Conservation (phyloP, 1,139 yeast genomes). For the Nakaseomyces bracarensis region DNA sequence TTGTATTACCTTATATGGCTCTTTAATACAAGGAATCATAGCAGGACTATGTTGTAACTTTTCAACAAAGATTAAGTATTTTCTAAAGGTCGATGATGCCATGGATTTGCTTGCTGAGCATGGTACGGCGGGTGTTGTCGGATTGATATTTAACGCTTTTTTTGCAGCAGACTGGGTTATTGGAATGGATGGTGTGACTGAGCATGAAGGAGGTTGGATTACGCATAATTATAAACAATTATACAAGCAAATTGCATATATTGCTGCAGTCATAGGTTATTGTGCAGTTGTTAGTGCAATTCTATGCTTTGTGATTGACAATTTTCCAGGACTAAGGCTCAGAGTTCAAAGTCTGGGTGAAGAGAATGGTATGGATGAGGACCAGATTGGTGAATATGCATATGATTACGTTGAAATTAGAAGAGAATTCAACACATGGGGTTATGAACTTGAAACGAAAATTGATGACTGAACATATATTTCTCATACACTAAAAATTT, state of each 20-base stretch:
- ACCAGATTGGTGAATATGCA: constrained; percentile 96
- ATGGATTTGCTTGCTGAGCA: constrained; percentile 96
- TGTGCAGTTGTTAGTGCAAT: constrained; percentile 70
- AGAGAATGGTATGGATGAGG: constrained; percentile 87
- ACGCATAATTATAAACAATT: constrained; percentile 85
- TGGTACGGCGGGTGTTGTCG: constrained; percentile 91
- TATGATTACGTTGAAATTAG: constrained; percentile 96
- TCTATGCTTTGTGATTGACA: constrained; percentile 64
- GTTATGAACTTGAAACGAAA: constrained; percentile 17
- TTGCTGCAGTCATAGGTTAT: constrained; percentile 67
- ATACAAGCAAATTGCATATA: constrained; percentile 80
- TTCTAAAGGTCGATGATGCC: constrained; percentile 80
- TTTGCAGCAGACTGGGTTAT: constrained; percentile 83
- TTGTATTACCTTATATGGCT: constrained; percentile 83
- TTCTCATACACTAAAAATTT: neutral
- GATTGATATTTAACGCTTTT: constrained; percentile 79
- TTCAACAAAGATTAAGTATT: constrained; percentile 77
- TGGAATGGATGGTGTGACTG: constrained; percentile 79
- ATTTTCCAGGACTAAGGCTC: constrained; percentile 74
- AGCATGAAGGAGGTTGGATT: constrained; percentile 86
- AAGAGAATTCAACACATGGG: constrained; percentile 80
- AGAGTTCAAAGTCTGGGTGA: constrained; percentile 82
- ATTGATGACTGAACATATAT: neutral
- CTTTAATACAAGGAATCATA: constrained; percentile 71
- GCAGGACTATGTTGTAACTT: constrained; percentile 85